Conservation (phyloP, 192 early-diverging fungal genomes). For the Backusella psychrophila region DNA sequence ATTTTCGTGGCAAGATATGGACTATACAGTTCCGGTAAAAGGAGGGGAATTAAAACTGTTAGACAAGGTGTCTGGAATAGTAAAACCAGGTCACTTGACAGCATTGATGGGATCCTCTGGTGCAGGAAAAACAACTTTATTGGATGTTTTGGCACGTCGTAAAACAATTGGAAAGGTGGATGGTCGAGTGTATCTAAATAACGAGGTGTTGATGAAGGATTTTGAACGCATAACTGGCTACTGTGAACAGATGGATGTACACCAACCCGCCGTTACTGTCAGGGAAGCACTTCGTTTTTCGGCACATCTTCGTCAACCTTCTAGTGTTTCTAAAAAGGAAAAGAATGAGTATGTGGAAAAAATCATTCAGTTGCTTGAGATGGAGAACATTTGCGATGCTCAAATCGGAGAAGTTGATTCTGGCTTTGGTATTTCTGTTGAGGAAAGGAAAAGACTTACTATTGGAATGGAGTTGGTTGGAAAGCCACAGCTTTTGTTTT, state of each 20-base stretch:
- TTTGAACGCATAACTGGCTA: slow-evolving; percentile 65
- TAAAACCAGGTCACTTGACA: slow-evolving; percentile 71
- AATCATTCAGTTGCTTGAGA: slow-evolving; percentile 51
- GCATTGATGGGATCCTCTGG: slow-evolving; percentile 93
- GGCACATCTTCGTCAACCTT: slow-evolving; percentile 67
- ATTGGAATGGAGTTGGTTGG: slow-evolving; percentile 85
- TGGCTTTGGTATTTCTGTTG: slow-evolving; percentile 72
- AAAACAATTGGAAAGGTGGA: slow-evolving; percentile 67
- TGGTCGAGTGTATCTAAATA: slow-evolving; percentile 60
- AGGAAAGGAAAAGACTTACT: slow-evolving; percentile 78
- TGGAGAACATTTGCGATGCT: slow-evolving; percentile 55
- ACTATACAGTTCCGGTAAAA: slow-evolving; percentile 67
- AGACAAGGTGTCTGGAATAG: slow-evolving; percentile 63
- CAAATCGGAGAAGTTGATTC: slow-evolving; percentile 48
- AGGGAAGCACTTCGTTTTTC: slow-evolving; percentile 85
- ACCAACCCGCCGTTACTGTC: slow-evolving; percentile 84
- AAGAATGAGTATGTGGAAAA: slow-evolving; percentile 53
- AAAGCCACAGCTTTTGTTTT: slow-evolving; percentile 71
- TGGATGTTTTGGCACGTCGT: slow-evolving; percentile 72
- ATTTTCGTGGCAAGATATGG: slow-evolving; percentile 62
- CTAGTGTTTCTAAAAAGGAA: slow-evolving; percentile 42
- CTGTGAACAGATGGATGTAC: slow-evolving; percentile 89
- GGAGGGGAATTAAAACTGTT: slow-evolving; percentile 63
- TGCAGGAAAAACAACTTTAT: slow-evolving; percentile 79
- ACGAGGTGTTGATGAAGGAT: slow-evolving; percentile 41